These are phyloP conservation scores for Trifolium pratense DNA, from an alignment of 306 rosid genomes.

Conservation along the genomic window DNA sequence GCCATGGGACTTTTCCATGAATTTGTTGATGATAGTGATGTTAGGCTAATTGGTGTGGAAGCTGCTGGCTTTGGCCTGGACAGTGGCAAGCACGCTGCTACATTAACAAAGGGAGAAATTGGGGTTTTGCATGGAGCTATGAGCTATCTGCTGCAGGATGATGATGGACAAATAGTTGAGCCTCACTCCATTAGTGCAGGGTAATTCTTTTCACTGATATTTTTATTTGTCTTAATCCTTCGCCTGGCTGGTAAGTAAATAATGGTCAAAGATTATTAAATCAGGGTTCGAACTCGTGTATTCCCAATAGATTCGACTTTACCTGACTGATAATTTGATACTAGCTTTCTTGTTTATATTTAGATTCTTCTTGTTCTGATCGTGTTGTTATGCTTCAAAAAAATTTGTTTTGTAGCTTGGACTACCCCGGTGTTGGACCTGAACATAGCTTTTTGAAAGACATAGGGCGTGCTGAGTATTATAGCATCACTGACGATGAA, in stretches of 20 bases:
- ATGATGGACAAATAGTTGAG: conserved; percentile 92
- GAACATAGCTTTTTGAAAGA: conserved; percentile 96
- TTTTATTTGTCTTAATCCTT: not conserved
- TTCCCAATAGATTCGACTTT: not conserved
- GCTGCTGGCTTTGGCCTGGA: conserved; percentile 96
- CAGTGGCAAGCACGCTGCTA: conserved; percentile 98
- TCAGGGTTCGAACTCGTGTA: not conserved
- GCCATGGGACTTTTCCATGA: conserved; percentile 96
- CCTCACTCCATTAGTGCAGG: conserved; percentile 99
- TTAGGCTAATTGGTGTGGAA: conserved; percentile 87
- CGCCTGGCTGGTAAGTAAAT: no score
- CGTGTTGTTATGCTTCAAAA: conserved; percentile 13
- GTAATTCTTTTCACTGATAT: conserved; percentile 50
- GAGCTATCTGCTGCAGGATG: conserved; percentile 96
- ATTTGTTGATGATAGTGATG: conserved; percentile 77
- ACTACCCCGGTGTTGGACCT: conserved; percentile 99
- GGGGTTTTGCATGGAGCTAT: conserved; percentile 98
- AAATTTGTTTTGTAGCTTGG: conserved; percentile 67
- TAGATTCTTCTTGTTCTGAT: conserved; percentile 34
- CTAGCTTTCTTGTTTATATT: conserved; percentile 24
- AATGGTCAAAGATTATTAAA: not conserved
- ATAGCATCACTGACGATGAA: conserved; percentile 85
- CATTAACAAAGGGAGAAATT: conserved; percentile 83
- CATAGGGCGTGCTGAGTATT: conserved; percentile 81
- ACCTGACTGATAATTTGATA: conserved; percentile 9